A percentile compares a stretch with the other conserved stretches of the same genome.
phyloP scores from a whole-genome alignment of 129 eudicot genomes.

The Escallonia rubra region DNA sequence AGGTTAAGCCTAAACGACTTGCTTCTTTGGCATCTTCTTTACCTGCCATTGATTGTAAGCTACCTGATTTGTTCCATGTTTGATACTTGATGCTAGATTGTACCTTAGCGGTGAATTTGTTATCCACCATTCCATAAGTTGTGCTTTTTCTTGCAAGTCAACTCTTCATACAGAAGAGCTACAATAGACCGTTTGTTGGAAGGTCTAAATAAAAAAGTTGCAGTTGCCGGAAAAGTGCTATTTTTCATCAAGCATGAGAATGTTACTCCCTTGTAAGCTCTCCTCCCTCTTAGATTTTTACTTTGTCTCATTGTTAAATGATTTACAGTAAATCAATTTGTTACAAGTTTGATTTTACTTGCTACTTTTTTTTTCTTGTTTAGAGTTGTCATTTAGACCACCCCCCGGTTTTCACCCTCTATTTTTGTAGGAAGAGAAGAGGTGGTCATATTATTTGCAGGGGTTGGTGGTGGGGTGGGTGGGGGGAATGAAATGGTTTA shows the following conservation, averaged over 20 bases:
- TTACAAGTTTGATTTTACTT: too few species aligned
- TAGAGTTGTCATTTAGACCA: too few species aligned
- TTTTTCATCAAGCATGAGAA: conserved; percentile 62
- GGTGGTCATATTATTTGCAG: too few species aligned
- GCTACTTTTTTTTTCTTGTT: too few species aligned
- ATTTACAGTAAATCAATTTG: too few species aligned
- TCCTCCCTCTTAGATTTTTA: neutral
- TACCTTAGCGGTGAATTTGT: neutral
- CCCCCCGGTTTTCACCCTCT: too few species aligned
- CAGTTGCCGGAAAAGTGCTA: conserved; percentile 69
- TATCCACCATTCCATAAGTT: neutral
- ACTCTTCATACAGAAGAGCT: conserved; percentile 47
- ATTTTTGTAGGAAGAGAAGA: too few species aligned
- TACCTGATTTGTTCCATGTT: conserved; percentile 5
- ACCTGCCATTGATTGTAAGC: conserved; percentile 53
- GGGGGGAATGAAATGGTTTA: neutral
- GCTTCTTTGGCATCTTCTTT: conserved; percentile 72
- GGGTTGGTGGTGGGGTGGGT: neutral
- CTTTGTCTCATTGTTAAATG: neutral
- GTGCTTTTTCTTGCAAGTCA: conserved; percentile 39
- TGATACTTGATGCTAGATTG: conserved; percentile 1
- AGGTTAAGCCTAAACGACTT: conserved; percentile 64
- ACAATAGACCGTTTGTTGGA: conserved; percentile 51
- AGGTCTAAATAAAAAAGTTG: conserved; percentile 72
- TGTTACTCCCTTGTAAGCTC: conserved; percentile 69